phyloP scores from a whole-genome alignment of 2,329 filamentous ascomycete genomes.

The Fusarium verticillioides region DNA sequence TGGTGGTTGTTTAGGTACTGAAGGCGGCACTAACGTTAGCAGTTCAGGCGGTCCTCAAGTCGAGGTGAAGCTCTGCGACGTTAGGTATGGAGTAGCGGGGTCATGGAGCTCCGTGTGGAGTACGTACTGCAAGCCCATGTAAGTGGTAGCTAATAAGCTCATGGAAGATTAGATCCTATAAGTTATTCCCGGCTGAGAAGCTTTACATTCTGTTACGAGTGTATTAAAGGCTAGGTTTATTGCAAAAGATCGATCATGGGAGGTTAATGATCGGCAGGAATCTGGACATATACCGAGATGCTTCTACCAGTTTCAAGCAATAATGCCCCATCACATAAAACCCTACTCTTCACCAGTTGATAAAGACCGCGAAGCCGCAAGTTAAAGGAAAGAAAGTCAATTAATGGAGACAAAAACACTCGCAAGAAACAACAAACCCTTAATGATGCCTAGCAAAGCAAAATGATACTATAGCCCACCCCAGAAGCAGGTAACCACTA shows the following conservation, averaged over 20 bases:
- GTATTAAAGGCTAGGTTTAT: not conserved
- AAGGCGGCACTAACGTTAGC: not conserved
- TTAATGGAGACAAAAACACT: conserved; percentile 30
- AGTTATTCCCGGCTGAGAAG: not conserved
- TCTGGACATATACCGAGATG: not conserved
- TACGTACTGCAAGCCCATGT: conserved; percentile 26
- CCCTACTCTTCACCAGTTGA: not conserved
- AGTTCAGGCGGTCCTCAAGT: conserved; percentile 5
- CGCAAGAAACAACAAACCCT: conserved; percentile 28
- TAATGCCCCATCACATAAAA: not conserved
- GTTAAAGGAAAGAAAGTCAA: conserved; percentile 21
- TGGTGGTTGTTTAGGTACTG: not conserved
- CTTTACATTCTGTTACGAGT: not conserved
- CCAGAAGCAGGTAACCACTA: conserved; percentile 11
- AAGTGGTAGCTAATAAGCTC: conserved; percentile 1
- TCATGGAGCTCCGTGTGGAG: conserved; percentile 35
- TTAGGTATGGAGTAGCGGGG: conserved; percentile 39
- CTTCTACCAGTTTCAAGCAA: not conserved
- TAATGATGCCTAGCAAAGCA: conserved; percentile 19
- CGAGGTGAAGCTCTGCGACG: conserved; percentile 35
- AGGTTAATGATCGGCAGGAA: not conserved
- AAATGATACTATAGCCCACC: conserved; percentile 11
- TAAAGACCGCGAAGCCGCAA: not conserved
- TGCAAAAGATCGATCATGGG: not conserved
- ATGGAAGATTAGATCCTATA: not conserved